These are phyloP conservation scores for Gossypium raimondii DNA, from an alignment of 345 rosid species.

Conservation along the genomic window DNA sequence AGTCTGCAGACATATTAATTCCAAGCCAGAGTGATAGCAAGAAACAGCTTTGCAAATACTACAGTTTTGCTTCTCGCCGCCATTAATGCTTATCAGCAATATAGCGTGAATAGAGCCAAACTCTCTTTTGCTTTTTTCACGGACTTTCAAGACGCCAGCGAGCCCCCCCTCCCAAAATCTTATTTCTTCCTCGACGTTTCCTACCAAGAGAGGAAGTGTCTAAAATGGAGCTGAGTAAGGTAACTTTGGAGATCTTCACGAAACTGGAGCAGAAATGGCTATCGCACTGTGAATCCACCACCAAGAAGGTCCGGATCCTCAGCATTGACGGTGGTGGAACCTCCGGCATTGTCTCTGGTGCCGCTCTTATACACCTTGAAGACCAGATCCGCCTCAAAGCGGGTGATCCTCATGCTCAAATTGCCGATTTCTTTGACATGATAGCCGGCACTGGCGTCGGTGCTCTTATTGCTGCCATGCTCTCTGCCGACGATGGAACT, in stretches of 20 bases:
- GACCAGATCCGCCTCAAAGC: constrained; percentile 79
- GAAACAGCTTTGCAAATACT: constrained; percentile 9
- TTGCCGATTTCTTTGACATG: constrained; percentile 86
- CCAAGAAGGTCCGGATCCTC: constrained; percentile 65
- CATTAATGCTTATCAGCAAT: constrained; percentile 33
- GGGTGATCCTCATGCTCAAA: constrained; percentile 60
- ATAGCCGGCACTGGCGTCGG: constrained; percentile 89
- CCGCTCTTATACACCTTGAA: constrained; percentile 70
- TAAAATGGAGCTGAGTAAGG: constrained; percentile 80
- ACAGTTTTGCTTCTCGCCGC: background rate
- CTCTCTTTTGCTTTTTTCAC: constrained; percentile 1
- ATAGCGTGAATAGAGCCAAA: constrained; percentile 25
- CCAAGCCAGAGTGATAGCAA: constrained; percentile 11
- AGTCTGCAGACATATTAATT: constrained; percentile 10
- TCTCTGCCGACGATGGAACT: constrained; percentile 66
- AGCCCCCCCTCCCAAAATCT: background rate
- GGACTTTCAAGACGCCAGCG: constrained; percentile 7
- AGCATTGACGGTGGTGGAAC: constrained; percentile 91
- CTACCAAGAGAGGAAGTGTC: background rate
- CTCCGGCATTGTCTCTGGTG: constrained; percentile 59
- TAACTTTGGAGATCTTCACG: constrained; percentile 81
- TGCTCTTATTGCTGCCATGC: constrained; percentile 66
- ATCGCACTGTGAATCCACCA: constrained; percentile 58
- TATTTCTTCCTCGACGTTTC: background rate
- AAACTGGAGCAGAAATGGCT: constrained; percentile 92